Conservation (phyloP, 2,329 filamentous ascomycete species). For the Endoconidiophora laricicola region DNA sequence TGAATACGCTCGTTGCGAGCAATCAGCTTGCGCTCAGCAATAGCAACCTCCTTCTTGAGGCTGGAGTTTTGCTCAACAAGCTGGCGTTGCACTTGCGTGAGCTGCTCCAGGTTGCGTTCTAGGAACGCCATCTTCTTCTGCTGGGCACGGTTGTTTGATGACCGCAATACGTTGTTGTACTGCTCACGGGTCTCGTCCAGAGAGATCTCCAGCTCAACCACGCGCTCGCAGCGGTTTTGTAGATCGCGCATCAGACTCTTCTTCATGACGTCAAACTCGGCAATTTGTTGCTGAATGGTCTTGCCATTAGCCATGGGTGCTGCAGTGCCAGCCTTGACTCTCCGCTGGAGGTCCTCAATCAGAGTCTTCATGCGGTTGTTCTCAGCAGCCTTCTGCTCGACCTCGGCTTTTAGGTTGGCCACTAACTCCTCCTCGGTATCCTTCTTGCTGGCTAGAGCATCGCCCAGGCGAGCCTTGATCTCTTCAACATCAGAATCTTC, state of each 20-base stretch:
- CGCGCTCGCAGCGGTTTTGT: slow-evolving; percentile 93
- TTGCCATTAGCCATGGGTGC: slow-evolving; percentile 62
- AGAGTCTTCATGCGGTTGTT: slow-evolving; percentile 65
- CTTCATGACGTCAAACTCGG: slow-evolving; percentile 99
- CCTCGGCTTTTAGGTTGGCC: slow-evolving; percentile 60
- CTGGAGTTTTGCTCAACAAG: slow-evolving; percentile 94
- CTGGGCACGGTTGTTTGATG: slow-evolving; percentile 93
- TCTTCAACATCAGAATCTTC: slow-evolving; percentile 66
- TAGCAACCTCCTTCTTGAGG: slow-evolving; percentile 97
- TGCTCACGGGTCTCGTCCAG: slow-evolving; percentile 95
- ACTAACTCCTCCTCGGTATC: slow-evolving; percentile 57
- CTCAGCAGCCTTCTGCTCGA: slow-evolving; percentile 63
- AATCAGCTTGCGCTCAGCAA: slow-evolving; percentile 92
- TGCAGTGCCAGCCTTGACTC: slow-evolving; percentile 44
- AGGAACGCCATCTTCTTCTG: slow-evolving; percentile 99
- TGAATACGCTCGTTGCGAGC: slow-evolving; percentile 94
- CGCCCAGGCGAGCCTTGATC: slow-evolving; percentile 62
- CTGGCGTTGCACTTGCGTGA: slow-evolving; percentile 93
- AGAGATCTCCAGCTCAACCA: slow-evolving; percentile 95
- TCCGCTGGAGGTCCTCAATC: slow-evolving; percentile 63
- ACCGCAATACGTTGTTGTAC: slow-evolving; percentile 95
- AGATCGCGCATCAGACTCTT: slow-evolving; percentile 98
- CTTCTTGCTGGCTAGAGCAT: slow-evolving; percentile 60
- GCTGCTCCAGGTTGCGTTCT: slow-evolving; percentile 91
- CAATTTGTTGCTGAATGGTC: slow-evolving; percentile 92